Conservation (phyloP, 2,329 filamentous ascomycete genomes). For the Lasiodiplodia sp. region DNA sequence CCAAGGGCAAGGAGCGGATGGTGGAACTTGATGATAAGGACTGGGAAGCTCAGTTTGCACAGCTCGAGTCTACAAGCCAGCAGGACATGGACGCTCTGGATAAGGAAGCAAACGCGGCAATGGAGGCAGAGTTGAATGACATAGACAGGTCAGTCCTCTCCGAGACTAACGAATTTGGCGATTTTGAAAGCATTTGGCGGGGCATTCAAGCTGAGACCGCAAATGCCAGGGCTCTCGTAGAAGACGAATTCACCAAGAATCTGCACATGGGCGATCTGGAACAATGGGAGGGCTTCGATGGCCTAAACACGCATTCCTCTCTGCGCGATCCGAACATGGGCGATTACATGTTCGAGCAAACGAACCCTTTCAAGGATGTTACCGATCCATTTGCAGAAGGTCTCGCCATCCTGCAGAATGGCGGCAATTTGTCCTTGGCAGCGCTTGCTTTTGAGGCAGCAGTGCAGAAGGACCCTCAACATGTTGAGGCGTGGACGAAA, state of each 20-base stretch:
- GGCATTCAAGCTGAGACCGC: slow-evolving; percentile 80
- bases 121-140: slow-evolving; percentile 86
- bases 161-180: slow-evolving; percentile 78
- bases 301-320: slow-evolving; percentile 69
- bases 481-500: slow-evolving; percentile 92
- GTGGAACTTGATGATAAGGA: slow-evolving; percentile 91
- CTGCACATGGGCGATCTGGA: slow-evolving; percentile 74
- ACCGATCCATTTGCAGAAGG: slow-evolving; percentile 91
- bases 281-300: slow-evolving; percentile 81
- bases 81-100: slow-evolving; percentile 60
- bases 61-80: slow-evolving; percentile 76
- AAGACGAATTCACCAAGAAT: slow-evolving; percentile 67
- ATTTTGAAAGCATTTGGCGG: slow-evolving; percentile 90
- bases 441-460: slow-evolving; percentile 96
- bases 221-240: slow-evolving; percentile 72
- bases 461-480: slow-evolving; percentile 84
- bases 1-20: slow-evolving; percentile 83
- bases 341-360: slow-evolving; percentile 92
- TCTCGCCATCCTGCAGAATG: slow-evolving; percentile 88
- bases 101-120: slow-evolving; percentile 72
- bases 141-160: slow-evolving; percentile 83
- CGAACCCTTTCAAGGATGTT: slow-evolving; percentile 85
- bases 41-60: slow-evolving; percentile 96
- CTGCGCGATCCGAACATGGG: slow-evolving; percentile 81
- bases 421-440: slow-evolving; percentile 91